These are phyloP conservation scores for Gossypium gossypioides DNA, from an alignment of 441 rosid genomes.

Conservation along the genomic window DNA sequence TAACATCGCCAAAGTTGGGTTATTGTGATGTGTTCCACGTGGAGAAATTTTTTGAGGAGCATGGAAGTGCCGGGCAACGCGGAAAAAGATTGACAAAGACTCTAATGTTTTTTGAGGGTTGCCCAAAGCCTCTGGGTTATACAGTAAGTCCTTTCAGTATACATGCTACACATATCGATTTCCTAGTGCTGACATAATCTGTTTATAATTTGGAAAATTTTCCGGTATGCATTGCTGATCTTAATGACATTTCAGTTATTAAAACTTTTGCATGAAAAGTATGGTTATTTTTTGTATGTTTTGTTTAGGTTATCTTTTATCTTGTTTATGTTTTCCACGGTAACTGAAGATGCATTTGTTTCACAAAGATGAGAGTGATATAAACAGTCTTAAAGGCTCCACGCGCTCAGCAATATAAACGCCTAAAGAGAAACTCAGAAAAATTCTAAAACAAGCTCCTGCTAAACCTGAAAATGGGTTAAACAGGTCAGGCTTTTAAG, in stretches of 20 bases:
- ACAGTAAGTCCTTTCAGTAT: slow-evolving; percentile 47
- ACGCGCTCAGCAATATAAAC: background rate
- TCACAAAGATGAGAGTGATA: background rate
- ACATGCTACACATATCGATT: background rate
- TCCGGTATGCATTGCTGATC: background rate
- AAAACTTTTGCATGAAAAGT: background rate
- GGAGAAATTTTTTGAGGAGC: slow-evolving; percentile 54
- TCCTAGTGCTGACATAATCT: background rate
- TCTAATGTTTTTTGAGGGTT: slow-evolving; percentile 65
- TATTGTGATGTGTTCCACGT: slow-evolving; percentile 57
- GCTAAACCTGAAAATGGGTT: background rate
- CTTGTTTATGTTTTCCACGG: background rate
- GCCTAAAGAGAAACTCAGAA: background rate
- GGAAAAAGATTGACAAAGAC: slow-evolving; percentile 60
- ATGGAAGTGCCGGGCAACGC: slow-evolving; percentile 43
- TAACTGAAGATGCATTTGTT: background rate
- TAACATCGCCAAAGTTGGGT: slow-evolving; percentile 56
- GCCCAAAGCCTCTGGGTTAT: slow-evolving; percentile 72
- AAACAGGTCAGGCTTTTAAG: background rate
- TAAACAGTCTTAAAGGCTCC: background rate
- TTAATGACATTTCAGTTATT: background rate
- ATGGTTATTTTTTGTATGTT: background rate
- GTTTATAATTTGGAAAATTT: slow-evolving; percentile 2
- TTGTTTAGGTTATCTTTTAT: background rate
- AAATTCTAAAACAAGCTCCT: background rate